Evolutionary conservation across 108 stramenopile species (phyloP).

Genomic region (Stephanodiscus triporus): DNA sequence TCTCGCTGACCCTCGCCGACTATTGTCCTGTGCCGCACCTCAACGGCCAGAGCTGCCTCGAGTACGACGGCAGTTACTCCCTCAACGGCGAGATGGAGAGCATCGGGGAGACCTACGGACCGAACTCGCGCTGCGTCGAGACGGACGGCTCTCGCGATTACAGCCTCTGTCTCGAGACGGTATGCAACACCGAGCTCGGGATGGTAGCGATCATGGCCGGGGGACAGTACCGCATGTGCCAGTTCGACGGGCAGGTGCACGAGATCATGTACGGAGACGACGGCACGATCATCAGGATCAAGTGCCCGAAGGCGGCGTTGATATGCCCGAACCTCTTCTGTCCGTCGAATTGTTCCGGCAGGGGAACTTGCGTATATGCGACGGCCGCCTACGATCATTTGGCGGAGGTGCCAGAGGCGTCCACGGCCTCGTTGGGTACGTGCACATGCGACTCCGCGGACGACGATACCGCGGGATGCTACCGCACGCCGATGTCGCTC

Average conservation of each 20-base stretch:
- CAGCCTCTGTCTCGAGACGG: constrained; percentile 45
- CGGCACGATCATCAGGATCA: constrained; percentile 34
- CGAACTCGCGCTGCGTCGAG: constrained; percentile 40
- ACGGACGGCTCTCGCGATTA: constrained; percentile 46
- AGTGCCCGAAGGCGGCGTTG: constrained; percentile 51
- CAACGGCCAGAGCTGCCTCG: constrained; percentile 38
- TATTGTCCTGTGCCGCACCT: constrained; percentile 51
- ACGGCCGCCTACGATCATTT: too few species aligned
- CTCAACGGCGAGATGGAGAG: constrained; percentile 27
- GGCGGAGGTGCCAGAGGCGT: constrained; percentile 7
- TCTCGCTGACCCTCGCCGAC: constrained; percentile 42
- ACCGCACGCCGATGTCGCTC: constrained; percentile 28
- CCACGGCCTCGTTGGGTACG: constrained; percentile 23
- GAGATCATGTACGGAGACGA: constrained; percentile 19
- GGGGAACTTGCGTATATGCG: constrained; percentile 44
- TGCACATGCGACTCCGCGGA: constrained; percentile 38
- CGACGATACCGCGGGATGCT: constrained; percentile 36
- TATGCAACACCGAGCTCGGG: constrained; percentile 33
- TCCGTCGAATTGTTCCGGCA: constrained; percentile 46
- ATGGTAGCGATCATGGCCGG: constrained; percentile 34
- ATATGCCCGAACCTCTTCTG: constrained; percentile 51
- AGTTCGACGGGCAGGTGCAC: constrained; percentile 49
- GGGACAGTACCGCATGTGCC: constrained; percentile 31
- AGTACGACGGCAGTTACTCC: constrained; percentile 24
- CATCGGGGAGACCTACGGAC: constrained; percentile 46